Conservation (phyloP, 257 asterid species). For the Scutellaria barbata region DNA sequence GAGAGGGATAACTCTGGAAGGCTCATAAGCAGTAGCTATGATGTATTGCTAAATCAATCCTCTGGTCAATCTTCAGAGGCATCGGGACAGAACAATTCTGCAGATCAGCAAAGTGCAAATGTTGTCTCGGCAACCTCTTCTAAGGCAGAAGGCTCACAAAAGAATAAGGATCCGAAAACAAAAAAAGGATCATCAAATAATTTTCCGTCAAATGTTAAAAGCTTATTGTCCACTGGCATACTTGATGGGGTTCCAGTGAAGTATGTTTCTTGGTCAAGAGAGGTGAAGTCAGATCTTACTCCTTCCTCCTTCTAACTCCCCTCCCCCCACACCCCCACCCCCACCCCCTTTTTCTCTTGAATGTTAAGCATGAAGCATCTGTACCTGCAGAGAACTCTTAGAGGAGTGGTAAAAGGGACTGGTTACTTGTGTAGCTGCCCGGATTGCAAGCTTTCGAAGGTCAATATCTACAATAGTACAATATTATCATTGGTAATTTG, state of each 20-base stretch:
- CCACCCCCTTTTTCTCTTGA: neutral
- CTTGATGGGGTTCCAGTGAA: conserved; percentile 90
- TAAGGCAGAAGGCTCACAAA: conserved; percentile 40
- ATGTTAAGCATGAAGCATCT: conserved; percentile 22
- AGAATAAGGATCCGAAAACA: conserved; percentile 54
- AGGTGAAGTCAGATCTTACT: conserved; percentile 49
- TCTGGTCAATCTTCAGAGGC: conserved; percentile 44
- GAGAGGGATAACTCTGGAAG: conserved; percentile 47
- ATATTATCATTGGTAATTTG: neutral
- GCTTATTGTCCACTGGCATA: conserved; percentile 76
- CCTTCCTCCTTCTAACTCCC: neutral
- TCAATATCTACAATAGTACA: conserved; percentile 21
- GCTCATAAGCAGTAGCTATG: conserved; percentile 45
- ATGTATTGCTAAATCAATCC: conserved; percentile 47
- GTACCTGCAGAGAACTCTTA: conserved; percentile 64
- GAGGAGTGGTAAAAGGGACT: conserved; percentile 69
- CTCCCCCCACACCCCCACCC: neutral
- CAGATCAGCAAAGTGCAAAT: conserved; percentile 39
- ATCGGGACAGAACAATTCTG: conserved; percentile 37
- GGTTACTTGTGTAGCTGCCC: conserved; percentile 76
- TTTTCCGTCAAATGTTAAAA: conserved; percentile 79
- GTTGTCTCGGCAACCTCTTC: conserved; percentile 43
- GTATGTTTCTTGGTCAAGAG: conserved; percentile 88
- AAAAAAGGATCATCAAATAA: conserved; percentile 51
- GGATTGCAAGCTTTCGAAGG: conserved; percentile 77